These are phyloP conservation scores for Crithidia sp. DNA, from an alignment of 208 protist species.

Conservation along the genomic window DNA sequence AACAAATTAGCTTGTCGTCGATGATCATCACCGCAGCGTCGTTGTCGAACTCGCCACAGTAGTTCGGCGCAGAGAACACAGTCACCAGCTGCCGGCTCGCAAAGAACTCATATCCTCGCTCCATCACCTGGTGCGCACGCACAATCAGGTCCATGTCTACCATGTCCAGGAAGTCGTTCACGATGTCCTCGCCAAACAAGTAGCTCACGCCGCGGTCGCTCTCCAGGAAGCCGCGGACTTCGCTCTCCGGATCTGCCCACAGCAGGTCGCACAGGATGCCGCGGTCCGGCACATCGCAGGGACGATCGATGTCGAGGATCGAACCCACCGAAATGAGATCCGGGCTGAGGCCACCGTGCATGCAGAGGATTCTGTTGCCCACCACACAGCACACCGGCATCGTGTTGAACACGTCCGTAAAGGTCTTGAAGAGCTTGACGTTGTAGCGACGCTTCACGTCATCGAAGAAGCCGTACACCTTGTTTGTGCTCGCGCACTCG, in stretches of 20 bases:
- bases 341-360: slow-evolving; percentile 98
- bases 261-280: slow-evolving; percentile 99
- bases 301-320: slow-evolving; percentile 94
- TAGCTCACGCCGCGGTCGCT: slow-evolving; percentile 99
- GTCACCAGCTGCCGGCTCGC: slow-evolving; percentile 99
- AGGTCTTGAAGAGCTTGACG: slow-evolving; percentile 98
- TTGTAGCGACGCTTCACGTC: slow-evolving; percentile 96
- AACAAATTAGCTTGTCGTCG: slow-evolving; percentile 98
- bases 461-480: slow-evolving; percentile 99
- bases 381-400: slow-evolving; percentile 99
- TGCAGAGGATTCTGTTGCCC: slow-evolving; percentile 99
- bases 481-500: slow-evolving; percentile 98
- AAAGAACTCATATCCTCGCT: slow-evolving; percentile 99
- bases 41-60: slow-evolving; percentile 99
- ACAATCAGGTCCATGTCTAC: slow-evolving; percentile 99
- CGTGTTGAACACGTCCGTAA: slow-evolving; percentile 99
- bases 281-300: slow-evolving; percentile 99
- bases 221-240: slow-evolving; percentile 96
- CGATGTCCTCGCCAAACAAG: slow-evolving; percentile 98
- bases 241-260: slow-evolving; percentile 97
- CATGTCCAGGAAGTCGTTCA: slow-evolving; percentile 98
- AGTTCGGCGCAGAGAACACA: slow-evolving; percentile 99
- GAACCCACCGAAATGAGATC: slow-evolving; percentile 95
- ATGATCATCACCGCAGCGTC: slow-evolving; percentile 97
- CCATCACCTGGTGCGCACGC: slow-evolving; percentile 98